Evolutionary conservation across 305 asterid genomes (phyloP).

Genomic region (Fraxinus latifolia): DNA sequence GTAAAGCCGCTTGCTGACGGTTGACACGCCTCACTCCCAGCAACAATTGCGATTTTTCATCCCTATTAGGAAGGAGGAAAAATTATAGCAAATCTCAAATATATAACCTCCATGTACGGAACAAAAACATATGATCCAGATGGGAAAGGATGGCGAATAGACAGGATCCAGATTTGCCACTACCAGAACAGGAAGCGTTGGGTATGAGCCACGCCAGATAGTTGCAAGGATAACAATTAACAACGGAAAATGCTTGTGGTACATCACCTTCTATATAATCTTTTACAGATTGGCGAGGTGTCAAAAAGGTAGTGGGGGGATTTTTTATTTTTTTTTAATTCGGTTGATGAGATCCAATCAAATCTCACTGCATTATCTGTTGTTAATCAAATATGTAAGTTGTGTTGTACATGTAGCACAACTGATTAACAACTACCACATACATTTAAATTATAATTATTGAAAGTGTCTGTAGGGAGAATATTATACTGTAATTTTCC

Average conservation of each 20-base stretch:
- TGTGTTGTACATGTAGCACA: not conserved
- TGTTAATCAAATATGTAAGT: not conserved
- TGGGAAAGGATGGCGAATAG: not conserved
- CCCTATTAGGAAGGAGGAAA: conserved; percentile 36
- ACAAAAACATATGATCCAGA: not conserved
- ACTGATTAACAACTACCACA: not conserved
- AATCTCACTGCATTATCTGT: not conserved
- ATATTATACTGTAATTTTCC: not conserved
- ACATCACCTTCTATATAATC: not conserved
- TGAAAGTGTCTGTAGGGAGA: not conserved
- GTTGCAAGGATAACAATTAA: not conserved
- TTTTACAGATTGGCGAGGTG: not conserved
- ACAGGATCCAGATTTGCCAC: not conserved
- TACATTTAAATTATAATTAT: not conserved
- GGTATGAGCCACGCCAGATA: not conserved
- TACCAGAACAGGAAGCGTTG: not conserved
- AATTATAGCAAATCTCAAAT: not conserved
- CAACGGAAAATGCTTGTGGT: too few relatives aligned
- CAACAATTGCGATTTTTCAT: conserved; percentile 73
- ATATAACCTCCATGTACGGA: not conserved
- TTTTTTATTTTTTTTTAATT: too few relatives aligned
- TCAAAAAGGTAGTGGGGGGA: not conserved
- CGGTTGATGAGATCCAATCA: not conserved
- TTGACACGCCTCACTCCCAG: conserved; percentile 89
- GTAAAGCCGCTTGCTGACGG: conserved; percentile 75